Base-by-base conservation (phyloP, 768 basidiomycete species). In the Gloeostereum incarnatum region DNA sequence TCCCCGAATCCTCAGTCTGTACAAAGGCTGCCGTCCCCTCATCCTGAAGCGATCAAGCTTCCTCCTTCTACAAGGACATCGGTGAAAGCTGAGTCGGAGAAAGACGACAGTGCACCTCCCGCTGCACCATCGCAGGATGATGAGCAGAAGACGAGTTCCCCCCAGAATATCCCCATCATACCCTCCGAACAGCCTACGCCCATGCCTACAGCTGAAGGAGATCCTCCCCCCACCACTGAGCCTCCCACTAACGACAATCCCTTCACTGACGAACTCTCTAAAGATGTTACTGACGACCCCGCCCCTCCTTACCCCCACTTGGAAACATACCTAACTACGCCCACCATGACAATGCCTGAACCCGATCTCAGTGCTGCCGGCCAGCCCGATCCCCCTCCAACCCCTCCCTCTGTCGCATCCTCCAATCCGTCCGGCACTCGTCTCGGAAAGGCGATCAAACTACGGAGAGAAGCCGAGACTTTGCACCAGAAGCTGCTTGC, bases 381-480 rank as follows among this genome's bases (percentile, higher is more conserved):
- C 13, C 8, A 13, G 9, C 8, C 32, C 9, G 8, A 11, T 9
- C 10, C 8, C 32, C 32, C 9, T 29, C 26, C 14, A 29, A 29
- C 9, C 75, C 69, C 34, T 65, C 56, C 49, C 62, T 57, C 41
- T 69, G 54, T 68, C 33, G 65, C 57, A 49, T 63, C 57, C 41
- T 70, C 55, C 53, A 84, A 58, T 20, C 66, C 68, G 18, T 68
- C 13, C 33, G 21, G 60, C 47, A 76, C 63, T 21, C 79, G 19
- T 34, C 33, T 34, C 19, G 21, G 4, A 14, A 20, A 34, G 21
- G 33, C 33, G 11, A 2, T 19, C 21, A 11, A 17, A 6, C 20
- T 38, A 5, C 37, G 22, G 13, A 27, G 17, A 7, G 24, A 38
- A 38, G 29, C 29, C 13, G n/a, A n/a, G n/a, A n/a, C 37, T 18